Conservation (phyloP, 768 basidiomycete genomes). For the Leccinum rimulosum region DNA sequence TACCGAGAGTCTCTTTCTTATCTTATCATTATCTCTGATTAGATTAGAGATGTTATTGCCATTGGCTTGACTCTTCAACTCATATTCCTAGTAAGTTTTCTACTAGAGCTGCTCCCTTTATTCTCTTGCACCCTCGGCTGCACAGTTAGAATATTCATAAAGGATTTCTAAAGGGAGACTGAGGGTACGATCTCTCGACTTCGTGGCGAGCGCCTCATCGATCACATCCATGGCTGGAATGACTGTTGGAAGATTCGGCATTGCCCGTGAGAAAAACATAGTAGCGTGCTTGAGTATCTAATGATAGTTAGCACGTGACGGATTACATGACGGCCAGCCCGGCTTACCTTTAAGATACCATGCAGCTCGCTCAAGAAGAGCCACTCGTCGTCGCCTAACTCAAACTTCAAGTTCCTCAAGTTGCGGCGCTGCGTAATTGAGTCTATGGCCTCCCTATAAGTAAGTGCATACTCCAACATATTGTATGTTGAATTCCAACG, state of each 20-base stretch:
- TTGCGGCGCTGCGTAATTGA: neutral
- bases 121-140: too few relatives aligned
- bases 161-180: too few relatives aligned
- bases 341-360: neutral
- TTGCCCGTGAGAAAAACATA: neutral
- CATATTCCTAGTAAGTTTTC: too few relatives aligned
- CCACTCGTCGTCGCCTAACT: neutral
- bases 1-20: too few relatives aligned
- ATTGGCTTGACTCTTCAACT: too few relatives aligned
- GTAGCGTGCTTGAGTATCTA: neutral
- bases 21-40: too few relatives aligned
- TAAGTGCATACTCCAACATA: neutral
- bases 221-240: neutral
- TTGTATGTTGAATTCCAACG: neutral
- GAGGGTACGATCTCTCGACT: neutral
- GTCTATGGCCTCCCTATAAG: neutral
- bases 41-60: too few relatives aligned
- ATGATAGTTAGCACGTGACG: neutral
- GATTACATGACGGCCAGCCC: neutral
- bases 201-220: neutral
- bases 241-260: neutral
- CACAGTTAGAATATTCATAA: too few relatives aligned
- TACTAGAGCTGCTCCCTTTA: too few relatives aligned
- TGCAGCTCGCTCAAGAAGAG: neutral
- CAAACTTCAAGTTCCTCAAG: neutral